Percentiles rank a stretch among this genome's conserved stretches.
Conservation (phyloP, 768 basidiomycete genomes). For the Kwoniella dendrophila region DNA sequence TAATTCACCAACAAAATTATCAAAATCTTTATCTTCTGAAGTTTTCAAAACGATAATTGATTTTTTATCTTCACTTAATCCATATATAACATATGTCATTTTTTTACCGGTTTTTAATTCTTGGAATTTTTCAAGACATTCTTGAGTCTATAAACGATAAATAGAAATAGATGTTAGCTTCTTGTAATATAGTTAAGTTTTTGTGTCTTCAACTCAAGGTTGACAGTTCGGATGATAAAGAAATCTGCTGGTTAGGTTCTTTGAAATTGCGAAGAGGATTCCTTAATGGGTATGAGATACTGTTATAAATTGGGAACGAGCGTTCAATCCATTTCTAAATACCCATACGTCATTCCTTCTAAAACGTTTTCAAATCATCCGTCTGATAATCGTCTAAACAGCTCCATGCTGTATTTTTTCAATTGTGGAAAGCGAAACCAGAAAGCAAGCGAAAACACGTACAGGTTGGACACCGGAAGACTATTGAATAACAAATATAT, state of each 20-base stretch:
- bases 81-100: conserved; percentile 81
- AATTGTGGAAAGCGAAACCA: neutral
- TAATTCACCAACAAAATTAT: conserved; percentile 71
- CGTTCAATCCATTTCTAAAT: too few relatives aligned
- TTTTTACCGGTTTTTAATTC: conserved; percentile 75
- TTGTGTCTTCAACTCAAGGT: neutral
- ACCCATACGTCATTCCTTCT: too few relatives aligned
- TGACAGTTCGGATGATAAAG: too few relatives aligned
- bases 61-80: conserved; percentile 61
- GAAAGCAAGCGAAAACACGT: conserved; percentile 9
- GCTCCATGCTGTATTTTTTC: too few relatives aligned
- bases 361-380: too few relatives aligned
- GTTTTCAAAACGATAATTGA: conserved; percentile 73
- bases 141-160: conserved; percentile 61
- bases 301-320: too few relatives aligned
- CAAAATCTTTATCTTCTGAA: conserved; percentile 63
- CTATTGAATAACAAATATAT: conserved; percentile 25
- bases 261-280: too few relatives aligned
- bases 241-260: too few relatives aligned
- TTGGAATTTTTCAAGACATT: conserved; percentile 67
- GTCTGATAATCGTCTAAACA: too few relatives aligned
- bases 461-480: conserved; percentile 56
- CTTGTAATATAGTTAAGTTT: neutral
- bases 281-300: too few relatives aligned
- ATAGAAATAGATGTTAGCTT: neutral